phyloP scores from a whole-genome alignment of 2,329 filamentous ascomycete species.

The Clonostachys rosea region DNA sequence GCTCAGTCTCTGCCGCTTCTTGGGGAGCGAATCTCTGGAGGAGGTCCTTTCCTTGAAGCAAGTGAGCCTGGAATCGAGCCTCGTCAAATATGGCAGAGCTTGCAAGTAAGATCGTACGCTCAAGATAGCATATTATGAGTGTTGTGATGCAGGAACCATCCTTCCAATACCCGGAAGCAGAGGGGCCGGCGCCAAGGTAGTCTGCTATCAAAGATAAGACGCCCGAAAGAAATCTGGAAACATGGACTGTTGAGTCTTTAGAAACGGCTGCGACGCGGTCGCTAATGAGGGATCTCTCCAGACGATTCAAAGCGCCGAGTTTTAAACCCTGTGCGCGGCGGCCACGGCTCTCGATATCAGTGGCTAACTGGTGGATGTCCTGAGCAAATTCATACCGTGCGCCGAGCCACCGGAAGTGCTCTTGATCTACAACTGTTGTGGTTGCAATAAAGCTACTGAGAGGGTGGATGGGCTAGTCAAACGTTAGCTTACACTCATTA shows the following conservation, averaged over 20 bases:
- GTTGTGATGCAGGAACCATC: constrained; percentile 16
- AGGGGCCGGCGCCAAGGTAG: constrained; percentile 28
- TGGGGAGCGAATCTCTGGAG: not conserved
- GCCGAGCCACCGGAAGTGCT: constrained; percentile 41
- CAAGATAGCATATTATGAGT: constrained; percentile 46
- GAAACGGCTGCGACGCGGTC: constrained; percentile 49
- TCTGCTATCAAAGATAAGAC: constrained; percentile 32
- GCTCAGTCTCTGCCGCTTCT: too few relatives aligned
- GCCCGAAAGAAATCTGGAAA: constrained; percentile 44
- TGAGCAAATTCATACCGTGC: constrained; percentile 45
- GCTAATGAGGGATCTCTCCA: constrained; percentile 55
- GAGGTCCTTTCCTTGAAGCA: constrained; percentile 35
- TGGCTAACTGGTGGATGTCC: constrained; percentile 35
- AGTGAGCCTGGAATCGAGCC: constrained; percentile 59
- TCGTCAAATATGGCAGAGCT: constrained; percentile 49
- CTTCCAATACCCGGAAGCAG: constrained; percentile 1
- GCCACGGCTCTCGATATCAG: constrained; percentile 33
- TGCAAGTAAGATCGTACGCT: constrained; percentile 44
- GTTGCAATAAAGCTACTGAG: constrained; percentile 53
- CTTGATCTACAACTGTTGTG: constrained; percentile 30
- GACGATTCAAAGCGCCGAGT: constrained; percentile 50
- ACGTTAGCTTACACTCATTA: too few relatives aligned
- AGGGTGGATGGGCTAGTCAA: constrained; percentile 48
- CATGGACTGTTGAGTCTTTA: constrained; percentile 55
- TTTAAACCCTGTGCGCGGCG: constrained; percentile 37